phyloP scores from a whole-genome alignment of 768 basidiomycete species.

The Terana coerulea region DNA sequence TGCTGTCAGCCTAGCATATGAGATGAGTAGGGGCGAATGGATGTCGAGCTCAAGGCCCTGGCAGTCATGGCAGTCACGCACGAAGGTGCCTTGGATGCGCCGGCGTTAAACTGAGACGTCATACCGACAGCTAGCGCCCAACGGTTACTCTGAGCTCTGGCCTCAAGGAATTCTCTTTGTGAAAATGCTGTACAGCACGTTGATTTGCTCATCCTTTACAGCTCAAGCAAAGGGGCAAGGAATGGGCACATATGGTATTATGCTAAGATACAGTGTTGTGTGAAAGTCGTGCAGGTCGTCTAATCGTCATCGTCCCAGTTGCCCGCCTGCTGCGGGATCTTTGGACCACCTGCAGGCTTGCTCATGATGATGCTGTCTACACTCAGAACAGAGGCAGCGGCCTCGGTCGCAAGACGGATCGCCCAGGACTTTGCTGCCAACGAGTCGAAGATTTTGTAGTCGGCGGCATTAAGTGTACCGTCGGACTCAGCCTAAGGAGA shows the following conservation, averaged over 20 bases:
- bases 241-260: too few relatives aligned
- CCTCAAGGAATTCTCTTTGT: too few relatives aligned
- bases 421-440: slow-evolving; percentile 90
- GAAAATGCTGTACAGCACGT: too few relatives aligned
- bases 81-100: too few relatives aligned
- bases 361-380: slow-evolving; percentile 99
- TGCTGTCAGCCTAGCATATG: not conserved
- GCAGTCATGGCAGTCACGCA: too few relatives aligned
- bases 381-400: slow-evolving; percentile 84
- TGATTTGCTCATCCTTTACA: too few relatives aligned
- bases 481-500: slow-evolving; percentile 62
- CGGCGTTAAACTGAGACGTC: too few relatives aligned
- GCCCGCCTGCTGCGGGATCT: slow-evolving; percentile 80
- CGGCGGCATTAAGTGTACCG: slow-evolving; percentile 63
- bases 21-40: not conserved
- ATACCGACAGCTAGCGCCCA: too few relatives aligned
- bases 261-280: slow-evolving; percentile 5
- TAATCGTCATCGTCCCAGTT: slow-evolving; percentile 77
- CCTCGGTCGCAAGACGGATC: slow-evolving; percentile 85
- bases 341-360: slow-evolving; percentile 87
- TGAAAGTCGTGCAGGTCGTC: not conserved
- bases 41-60: too few relatives aligned
- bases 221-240: too few relatives aligned
- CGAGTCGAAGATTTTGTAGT: slow-evolving; percentile 78
- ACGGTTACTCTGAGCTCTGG: too few relatives aligned